These are phyloP conservation scores for Blastomyces percursus DNA, from an alignment of 2,329 filamentous ascomycete genomes.

Conservation along the genomic window DNA sequence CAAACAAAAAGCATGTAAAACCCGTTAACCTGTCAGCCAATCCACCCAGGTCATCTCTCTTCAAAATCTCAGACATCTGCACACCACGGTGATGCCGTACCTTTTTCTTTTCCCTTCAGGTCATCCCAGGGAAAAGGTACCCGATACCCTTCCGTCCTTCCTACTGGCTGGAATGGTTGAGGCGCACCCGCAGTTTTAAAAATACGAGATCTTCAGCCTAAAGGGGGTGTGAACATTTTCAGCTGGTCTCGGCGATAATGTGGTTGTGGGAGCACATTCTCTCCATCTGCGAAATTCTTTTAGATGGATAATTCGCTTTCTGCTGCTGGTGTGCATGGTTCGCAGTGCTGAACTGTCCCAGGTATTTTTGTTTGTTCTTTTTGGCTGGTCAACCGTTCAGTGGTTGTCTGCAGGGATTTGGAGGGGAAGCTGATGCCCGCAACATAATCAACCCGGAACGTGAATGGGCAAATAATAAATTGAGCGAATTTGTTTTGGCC, in stretches of 20 bases:
- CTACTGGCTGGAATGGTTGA: not conserved
- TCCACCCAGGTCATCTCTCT: not conserved
- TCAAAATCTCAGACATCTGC: constrained; percentile 1
- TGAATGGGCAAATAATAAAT: not conserved
- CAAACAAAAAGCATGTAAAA: not conserved
- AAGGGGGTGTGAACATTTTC: not conserved
- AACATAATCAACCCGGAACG: too few species aligned
- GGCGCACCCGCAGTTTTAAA: not conserved
- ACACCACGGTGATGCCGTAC: not conserved
- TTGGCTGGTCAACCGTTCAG: not conserved
- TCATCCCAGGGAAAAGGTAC: not conserved
- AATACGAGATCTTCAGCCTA: not conserved
- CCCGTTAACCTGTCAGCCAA: not conserved
- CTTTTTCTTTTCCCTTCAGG: not conserved
- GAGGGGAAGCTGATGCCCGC: too few species aligned
- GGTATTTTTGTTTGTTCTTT: not conserved
- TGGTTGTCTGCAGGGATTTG: not conserved
- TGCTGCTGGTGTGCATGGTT: not conserved
- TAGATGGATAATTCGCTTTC: not conserved
- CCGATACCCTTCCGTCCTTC: not conserved
- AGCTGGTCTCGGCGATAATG: not conserved
- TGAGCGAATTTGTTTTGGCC: not conserved
- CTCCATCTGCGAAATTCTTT: not conserved
- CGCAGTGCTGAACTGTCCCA: not conserved
- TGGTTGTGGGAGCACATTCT: not conserved